A percentile compares a stretch with the other conserved stretches of the same genome.
Evolutionary conservation across 495 filamentous ascomycete species (phyloP).

Genomic region (Penicillium desertorum): DNA sequence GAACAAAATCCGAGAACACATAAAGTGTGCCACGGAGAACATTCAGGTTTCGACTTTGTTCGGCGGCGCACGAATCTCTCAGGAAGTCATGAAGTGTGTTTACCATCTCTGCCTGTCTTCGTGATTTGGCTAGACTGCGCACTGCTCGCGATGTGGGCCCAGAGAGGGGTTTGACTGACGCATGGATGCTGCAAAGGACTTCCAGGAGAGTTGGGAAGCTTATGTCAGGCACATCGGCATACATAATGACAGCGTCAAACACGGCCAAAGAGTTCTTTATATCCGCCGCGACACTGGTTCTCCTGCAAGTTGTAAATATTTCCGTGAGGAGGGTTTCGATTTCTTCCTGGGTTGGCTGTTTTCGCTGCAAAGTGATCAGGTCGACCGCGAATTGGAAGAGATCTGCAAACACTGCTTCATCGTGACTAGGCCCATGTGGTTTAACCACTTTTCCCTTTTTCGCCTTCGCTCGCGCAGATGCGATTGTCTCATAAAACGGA

Average conservation of each 20-base stretch:
- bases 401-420: slow-evolving; percentile 66
- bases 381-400: slow-evolving; percentile 75
- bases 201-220: slow-evolving; percentile 70
- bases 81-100: slow-evolving; percentile 63
- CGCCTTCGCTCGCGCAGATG: slow-evolving; percentile 39
- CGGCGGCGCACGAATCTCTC: slow-evolving; percentile 45
- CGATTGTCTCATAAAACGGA: slow-evolving; percentile 42
- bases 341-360: slow-evolving; percentile 66
- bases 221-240: slow-evolving; percentile 67
- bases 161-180: slow-evolving; percentile 65
- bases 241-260: slow-evolving; percentile 77
- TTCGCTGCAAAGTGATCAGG: slow-evolving; percentile 81
- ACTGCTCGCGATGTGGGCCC: slow-evolving; percentile 75
- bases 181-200: slow-evolving; percentile 79
- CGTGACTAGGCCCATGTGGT: slow-evolving; percentile 45
- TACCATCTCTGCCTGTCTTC: slow-evolving; percentile 70
- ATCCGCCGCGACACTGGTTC: slow-evolving; percentile 70
- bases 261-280: slow-evolving; percentile 73
- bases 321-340: slow-evolving; percentile 64
- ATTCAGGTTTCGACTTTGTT: slow-evolving; percentile 56
- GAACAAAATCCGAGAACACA: slow-evolving; percentile 60
- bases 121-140: slow-evolving; percentile 74
- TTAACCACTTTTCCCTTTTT: slow-evolving; percentile 53
- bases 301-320: slow-evolving; percentile 70
- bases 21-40: slow-evolving; percentile 67